Evolutionary conservation across 306 rosid species (phyloP).

Genomic region (Inga laurina): DNA sequence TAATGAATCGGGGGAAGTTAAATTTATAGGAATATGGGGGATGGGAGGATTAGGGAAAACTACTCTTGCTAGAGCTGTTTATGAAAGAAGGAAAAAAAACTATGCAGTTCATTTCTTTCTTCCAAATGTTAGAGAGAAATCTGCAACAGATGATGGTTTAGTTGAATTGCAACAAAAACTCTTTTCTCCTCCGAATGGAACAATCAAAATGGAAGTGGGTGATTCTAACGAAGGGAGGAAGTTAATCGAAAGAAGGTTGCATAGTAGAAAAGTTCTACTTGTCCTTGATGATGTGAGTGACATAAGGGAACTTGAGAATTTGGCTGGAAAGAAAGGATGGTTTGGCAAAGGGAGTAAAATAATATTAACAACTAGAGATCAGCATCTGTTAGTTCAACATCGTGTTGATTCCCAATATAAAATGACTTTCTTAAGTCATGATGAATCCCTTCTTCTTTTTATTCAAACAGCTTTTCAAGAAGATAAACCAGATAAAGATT

Average conservation of each 20-base stretch:
- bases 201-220: background rate
- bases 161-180: no score
- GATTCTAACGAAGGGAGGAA: background rate
- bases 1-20: no score
- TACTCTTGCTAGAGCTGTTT: no score
- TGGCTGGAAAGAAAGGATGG: background rate
- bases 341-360: background rate
- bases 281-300: conserved; percentile 1
- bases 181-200: background rate
- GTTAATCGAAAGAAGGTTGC: background rate
- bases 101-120: background rate
- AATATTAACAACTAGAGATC: background rate
- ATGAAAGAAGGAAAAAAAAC: background rate
- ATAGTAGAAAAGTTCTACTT: background rate
- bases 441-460: background rate
- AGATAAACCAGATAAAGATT: background rate
- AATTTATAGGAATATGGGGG: no score
- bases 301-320: background rate
- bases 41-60: no score
- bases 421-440: background rate
- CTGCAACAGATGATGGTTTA: no score
- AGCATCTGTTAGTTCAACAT: background rate
- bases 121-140: background rate
- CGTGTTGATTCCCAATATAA: background rate
- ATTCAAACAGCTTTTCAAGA: background rate